Evolutionary conservation across 2,329 filamentous ascomycete species (phyloP), one percentile per base, ranked within the genome.

Genomic region (Aspergillus udagawae): DNA sequence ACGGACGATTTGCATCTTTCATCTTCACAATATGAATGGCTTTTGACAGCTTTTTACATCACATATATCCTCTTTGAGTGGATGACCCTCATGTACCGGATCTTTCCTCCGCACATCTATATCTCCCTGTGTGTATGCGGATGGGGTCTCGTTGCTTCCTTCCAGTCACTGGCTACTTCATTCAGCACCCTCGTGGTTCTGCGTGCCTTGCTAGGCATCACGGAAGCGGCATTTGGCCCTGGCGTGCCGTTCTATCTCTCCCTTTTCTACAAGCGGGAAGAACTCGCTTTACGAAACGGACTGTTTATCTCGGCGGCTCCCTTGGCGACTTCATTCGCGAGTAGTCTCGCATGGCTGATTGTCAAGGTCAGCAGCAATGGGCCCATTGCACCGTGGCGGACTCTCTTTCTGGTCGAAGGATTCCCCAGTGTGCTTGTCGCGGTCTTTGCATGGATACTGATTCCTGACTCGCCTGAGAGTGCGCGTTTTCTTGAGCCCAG

Each of bases 271-370:
- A 79, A 78, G 14, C 75, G 83, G 6, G 77, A 85, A 49, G 93
- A 97, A 72, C 78, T 97, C 35, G 93, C 92, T 0, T 88, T 94
- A 59, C 81, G 92, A 41, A 94, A 90, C 0, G 92, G 91, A 23
- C 82, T 96, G 1, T 95, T 96, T 74, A 87, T 97, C 54, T 92
- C 90, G 0, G 92, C 84, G 0, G 83, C 83, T 6, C 83, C 84
- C 0, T 70, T 86, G 35, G 84, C 84, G 35, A 82, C 82, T 8
- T 83, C 81, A 2, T 87, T 94, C 62, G 92, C 92, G 0, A 90
- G 90, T 42, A 87, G 83, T 8, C 79, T 96, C 3, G 91, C 92
- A 7, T 80, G 88, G 86, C 68, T 86, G 23, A 93, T 96, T 60
- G 83, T 92, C 52, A 86, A 84, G 65, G 66, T 91, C 14, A 90